These are phyloP conservation scores for Bisporella sp. DNA, from an alignment of 2,329 filamentous ascomycete species.

Conservation along the genomic window DNA sequence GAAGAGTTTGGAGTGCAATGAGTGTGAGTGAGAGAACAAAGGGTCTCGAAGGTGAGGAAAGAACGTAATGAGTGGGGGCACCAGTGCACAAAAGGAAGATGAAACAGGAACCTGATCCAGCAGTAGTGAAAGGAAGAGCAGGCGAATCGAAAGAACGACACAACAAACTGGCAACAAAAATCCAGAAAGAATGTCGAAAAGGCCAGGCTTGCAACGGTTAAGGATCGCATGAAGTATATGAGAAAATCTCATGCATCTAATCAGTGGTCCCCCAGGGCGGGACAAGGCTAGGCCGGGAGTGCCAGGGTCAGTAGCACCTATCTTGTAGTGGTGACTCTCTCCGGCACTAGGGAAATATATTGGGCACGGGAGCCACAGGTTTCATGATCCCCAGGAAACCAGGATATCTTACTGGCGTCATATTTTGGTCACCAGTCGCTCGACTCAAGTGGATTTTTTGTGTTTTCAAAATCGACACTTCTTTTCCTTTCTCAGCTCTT, in stretches of 20 bases:
- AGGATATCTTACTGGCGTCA: no score
- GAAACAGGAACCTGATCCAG: conserved; percentile 27
- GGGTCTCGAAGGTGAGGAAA: conserved; percentile 6
- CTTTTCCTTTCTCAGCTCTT: no score
- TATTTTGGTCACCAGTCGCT: no score
- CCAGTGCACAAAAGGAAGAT: conserved; percentile 23
- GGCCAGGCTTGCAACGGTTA: conserved; percentile 15
- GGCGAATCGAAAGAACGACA: conserved; percentile 19
- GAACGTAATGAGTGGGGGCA: conserved; percentile 16
- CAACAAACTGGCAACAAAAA: conserved; percentile 21
- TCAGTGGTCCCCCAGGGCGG: conserved; percentile 20
- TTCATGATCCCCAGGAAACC: no score
- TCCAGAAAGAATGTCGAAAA: conserved; percentile 18
- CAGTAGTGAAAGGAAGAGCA: conserved; percentile 22
- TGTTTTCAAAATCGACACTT: no score
- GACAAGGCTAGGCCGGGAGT: neutral
- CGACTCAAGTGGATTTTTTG: no score
- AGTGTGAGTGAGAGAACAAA: conserved; percentile 5
- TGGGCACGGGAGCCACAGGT: no score
- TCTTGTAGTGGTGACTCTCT: no score
- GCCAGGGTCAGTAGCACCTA: no score
- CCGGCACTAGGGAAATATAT: no score
- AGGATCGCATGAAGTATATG: conserved; percentile 28
- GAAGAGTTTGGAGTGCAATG: conserved; percentile 11
- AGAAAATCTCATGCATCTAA: conserved; percentile 16